Base-by-base conservation (phyloP, 192 early-diverging fungal species). In the Phycomyces nitens region DNA sequence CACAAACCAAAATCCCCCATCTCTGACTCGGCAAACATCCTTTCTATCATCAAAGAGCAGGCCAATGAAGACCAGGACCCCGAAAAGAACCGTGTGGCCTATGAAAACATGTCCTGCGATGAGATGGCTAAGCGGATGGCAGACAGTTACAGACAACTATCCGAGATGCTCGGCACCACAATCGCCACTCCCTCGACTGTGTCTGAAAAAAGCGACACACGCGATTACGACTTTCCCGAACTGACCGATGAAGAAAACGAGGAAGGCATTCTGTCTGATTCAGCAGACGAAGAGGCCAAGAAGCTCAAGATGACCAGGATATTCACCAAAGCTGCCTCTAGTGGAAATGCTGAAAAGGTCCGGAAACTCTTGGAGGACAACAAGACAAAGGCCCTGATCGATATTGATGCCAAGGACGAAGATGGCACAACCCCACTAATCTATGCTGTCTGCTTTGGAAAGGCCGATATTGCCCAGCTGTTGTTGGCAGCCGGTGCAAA, bases 371-470 rank as follows among this genome's bases (percentile, higher is more conserved):
- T 63, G 12, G 15, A 27, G 6, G 62, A 63, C 23, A 11, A n/a
- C n/a, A 40, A n/a, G 15, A 63, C 52, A 21, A 50, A 51, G 12
- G 29, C 52, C 56, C 87, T 79, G 73, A 85, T 95, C 52, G 89
- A 91, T 71, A 76, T 96, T 34, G 82, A 98, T 72, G 83, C 79
- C 14, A 84, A 83, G 54, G 95, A 98, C 72, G 88, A 88, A 53
- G 90, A 93, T 59, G 94, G 93, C 26, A 89, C 85, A 34, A 92
- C 89, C 10, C 89, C 92, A 15, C 80, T 98, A 34, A 92, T 93
- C 56, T 94, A 92, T 65, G 90, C 94, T 4, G 82, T 89, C 21
- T 93, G 92, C 58, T 94, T 96, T 84, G 93, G 92, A 24, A 86
- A 93, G 60, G 65, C 77, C 12, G 80, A 88, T 47, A 82, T 95